Conservation (phyloP, 2,329 filamentous ascomycete species). For the Alternaria incomplexa region DNA sequence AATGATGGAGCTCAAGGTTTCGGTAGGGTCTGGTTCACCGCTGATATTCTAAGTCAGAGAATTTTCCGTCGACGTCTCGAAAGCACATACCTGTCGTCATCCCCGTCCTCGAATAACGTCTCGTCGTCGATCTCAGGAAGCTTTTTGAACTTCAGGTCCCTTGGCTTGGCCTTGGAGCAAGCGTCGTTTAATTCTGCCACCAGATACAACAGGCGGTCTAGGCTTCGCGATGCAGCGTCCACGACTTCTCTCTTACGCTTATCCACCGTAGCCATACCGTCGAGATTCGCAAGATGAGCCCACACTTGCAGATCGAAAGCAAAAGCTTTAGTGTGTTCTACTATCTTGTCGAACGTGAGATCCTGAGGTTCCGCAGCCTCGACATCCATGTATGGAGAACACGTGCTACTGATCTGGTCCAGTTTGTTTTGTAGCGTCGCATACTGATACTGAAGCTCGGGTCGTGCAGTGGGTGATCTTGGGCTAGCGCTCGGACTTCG, state of each 20-base stretch:
- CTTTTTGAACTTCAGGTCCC: constrained; percentile 26
- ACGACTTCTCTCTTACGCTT: constrained; percentile 15
- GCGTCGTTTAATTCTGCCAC: constrained; percentile 16
- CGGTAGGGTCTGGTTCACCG: constrained; percentile 23
- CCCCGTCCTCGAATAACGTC: constrained; percentile 11
- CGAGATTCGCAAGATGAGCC: constrained; percentile 25
- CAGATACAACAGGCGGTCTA: constrained; percentile 22
- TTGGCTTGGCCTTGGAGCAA: constrained; percentile 25
- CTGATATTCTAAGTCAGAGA: background rate
- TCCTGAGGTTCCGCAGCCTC: constrained; percentile 30
- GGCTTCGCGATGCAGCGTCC: constrained; percentile 19
- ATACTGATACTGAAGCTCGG: constrained; percentile 28
- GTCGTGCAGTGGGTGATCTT: constrained; percentile 18
- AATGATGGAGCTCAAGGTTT: constrained; percentile 27
- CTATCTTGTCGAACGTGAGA: constrained; percentile 34
- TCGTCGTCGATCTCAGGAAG: constrained; percentile 16
- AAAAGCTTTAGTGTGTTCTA: constrained; percentile 25
- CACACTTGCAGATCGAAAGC: constrained; percentile 32
- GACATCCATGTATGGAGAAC: constrained; percentile 24
- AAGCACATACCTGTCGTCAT: constrained; percentile 4
- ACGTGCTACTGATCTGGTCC: constrained; percentile 19
- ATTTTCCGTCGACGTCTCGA: background rate
- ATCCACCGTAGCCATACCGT: constrained; percentile 23
- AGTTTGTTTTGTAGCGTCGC: constrained; percentile 24
- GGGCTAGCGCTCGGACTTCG: constrained; percentile 26